Evolutionary conservation across 2,329 filamentous ascomycete genomes (phyloP).

Genomic region (Colletotrichum truncatum): DNA sequence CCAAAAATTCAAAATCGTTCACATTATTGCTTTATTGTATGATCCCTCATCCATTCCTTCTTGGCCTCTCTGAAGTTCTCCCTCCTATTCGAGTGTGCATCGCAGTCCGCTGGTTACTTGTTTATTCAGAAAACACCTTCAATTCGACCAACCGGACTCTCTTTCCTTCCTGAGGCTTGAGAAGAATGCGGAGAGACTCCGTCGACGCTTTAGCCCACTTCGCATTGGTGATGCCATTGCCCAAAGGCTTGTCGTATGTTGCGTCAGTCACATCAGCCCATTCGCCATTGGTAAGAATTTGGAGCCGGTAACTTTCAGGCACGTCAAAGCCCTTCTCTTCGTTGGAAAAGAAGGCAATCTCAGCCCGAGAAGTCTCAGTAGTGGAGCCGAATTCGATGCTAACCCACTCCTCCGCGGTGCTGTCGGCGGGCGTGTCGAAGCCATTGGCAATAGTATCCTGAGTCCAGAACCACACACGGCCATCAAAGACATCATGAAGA

Average conservation of each 20-base stretch:
- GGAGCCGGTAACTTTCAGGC: constrained; percentile 2
- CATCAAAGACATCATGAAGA: constrained; percentile 15
- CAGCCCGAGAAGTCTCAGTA: neutral
- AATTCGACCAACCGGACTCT: constrained; percentile 2
- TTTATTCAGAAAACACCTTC: constrained; percentile 12
- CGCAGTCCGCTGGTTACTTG: no score
- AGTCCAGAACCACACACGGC: constrained; percentile 14
- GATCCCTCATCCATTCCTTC: no score
- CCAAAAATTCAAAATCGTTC: no score
- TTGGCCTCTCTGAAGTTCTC: no score
- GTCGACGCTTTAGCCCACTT: constrained; percentile 5
- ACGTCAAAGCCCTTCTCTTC: constrained; percentile 9
- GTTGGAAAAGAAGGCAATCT: constrained; percentile 14
- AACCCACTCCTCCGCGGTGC: constrained; percentile 9
- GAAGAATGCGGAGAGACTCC: neutral
- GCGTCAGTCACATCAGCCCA: constrained; percentile 4
- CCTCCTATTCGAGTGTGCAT: no score
- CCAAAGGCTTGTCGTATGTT: neutral
- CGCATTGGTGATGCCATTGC: constrained; percentile 11
- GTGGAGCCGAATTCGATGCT: constrained; percentile 5
- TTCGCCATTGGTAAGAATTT: neutral
- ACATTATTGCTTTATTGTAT: no score
- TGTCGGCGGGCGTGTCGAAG: neutral
- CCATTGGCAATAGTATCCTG: constrained; percentile 16
- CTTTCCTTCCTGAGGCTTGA: constrained; percentile 8